Evolutionary conservation across 2,329 filamentous ascomycete species (phyloP), one percentile per base, ranked within the genome.

Genomic region (Cadophora malorum): DNA sequence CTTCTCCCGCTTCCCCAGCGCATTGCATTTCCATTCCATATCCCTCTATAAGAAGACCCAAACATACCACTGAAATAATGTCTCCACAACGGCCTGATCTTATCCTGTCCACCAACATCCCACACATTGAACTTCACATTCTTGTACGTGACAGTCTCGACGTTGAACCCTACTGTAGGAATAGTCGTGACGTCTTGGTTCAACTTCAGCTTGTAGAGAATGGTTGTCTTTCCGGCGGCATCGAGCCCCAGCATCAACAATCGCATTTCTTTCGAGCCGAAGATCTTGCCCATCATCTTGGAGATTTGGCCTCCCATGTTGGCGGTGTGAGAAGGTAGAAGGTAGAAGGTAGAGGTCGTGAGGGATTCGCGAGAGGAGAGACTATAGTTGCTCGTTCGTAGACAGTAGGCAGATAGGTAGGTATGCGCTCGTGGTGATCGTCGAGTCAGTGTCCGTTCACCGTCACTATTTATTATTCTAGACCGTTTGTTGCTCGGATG

Each of bases 101-200:
- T 98, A 87, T 98, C 95, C 86, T 98, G 95, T 73, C 95, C 95
- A 81, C 95, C 95, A 69, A 98, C 95, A 84, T 98, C 95, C 95
- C 95, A 98, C 72, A 98, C 95, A 78, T 96, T 98, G 86, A 98
- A 98, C 83, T 97, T 96, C 82, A 97, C 94, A 81, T 98, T 98
- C 88, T 97, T 97, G 86, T 97, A 97, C 74, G 94, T 96, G 77
- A 98, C 94, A 4, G 94, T 97, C 86, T 98, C 95, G 81, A 98
- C 96, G 87, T 98, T 98, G 88, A 98, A 98, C 75, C 95, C 96
- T 76, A 99, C 96, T 41, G 96, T 99, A 58, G 96, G 96, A 79
- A 98, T 98, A 63, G 96, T 98, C 70, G 96, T 98, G 77, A 98
- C 94, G 79, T 97, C 94, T 85, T 98, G 94, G 82, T 95, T 94